Conservation (phyloP, 2,329 filamentous ascomycete genomes). For the Pseudocercospora macadamiae region DNA sequence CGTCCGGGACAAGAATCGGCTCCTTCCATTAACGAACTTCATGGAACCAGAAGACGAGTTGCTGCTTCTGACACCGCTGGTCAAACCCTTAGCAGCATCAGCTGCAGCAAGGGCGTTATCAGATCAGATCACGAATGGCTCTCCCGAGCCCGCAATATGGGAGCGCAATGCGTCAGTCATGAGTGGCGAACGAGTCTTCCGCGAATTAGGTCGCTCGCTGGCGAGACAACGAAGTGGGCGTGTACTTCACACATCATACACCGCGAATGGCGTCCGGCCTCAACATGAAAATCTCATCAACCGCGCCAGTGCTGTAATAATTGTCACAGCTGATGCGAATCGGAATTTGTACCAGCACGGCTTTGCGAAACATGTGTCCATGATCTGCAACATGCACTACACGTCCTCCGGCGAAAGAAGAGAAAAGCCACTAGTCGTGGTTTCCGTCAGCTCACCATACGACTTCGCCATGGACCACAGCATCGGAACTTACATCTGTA, state of each 20-base stretch:
- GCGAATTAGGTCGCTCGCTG: slow-evolving; percentile 84
- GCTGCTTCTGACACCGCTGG: slow-evolving; percentile 82
- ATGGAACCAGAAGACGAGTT: slow-evolving; percentile 85
- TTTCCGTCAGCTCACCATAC: slow-evolving; percentile 92
- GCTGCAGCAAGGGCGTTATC: slow-evolving; percentile 74
- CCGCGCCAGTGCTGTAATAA: slow-evolving; percentile 82
- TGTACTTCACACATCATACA: slow-evolving; percentile 91
- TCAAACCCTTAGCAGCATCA: slow-evolving; percentile 90
- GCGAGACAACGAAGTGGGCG: slow-evolving; percentile 84
- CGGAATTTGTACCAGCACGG: slow-evolving; percentile 91
- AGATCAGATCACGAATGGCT: slow-evolving; percentile 61
- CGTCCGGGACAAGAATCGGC: slow-evolving; percentile 82
- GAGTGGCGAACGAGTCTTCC: slow-evolving; percentile 91
- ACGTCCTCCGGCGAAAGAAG: slow-evolving; percentile 70
- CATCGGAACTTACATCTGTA: slow-evolving; percentile 91
- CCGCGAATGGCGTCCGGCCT: slow-evolving; percentile 86
- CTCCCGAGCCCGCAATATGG: slow-evolving; percentile 59
- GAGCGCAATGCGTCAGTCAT: slow-evolving; percentile 69
- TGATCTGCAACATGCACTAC: slow-evolving; percentile 85
- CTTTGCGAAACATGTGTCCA: slow-evolving; percentile 93
- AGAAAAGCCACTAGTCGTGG: slow-evolving; percentile 84
- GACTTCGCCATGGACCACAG: slow-evolving; percentile 92
- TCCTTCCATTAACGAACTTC: slow-evolving; percentile 79
- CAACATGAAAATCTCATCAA: slow-evolving; percentile 93
- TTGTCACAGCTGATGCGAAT: slow-evolving; percentile 92